phyloP scores from a whole-genome alignment of 108 stramenopile genomes.

The Mediolabrus comicus region DNA sequence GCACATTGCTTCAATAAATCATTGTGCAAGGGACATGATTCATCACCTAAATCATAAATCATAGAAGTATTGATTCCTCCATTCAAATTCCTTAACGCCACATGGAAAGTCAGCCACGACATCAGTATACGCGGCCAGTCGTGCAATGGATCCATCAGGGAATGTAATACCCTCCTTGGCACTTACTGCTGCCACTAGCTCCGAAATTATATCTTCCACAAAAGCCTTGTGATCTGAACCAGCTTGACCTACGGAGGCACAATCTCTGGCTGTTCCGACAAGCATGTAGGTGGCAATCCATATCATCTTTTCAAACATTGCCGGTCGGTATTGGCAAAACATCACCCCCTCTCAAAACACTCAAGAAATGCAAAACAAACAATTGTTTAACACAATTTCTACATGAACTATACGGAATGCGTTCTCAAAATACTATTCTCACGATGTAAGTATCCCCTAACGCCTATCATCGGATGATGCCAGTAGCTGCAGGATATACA shows the following conservation, averaged over 20 bases:
- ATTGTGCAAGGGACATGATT: constrained; percentile 72
- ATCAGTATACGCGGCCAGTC: constrained; percentile 88
- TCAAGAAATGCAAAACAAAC: too few relatives aligned
- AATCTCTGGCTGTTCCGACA: constrained; percentile 80
- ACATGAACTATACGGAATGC: too few relatives aligned
- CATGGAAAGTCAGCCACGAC: constrained; percentile 90
- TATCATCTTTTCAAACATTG: constrained; percentile 94
- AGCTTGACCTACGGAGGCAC: constrained; percentile 77
- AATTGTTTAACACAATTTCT: too few relatives aligned
- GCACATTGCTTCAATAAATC: constrained; percentile 60
- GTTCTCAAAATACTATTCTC: too few relatives aligned
- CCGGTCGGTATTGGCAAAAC: constrained; percentile 66
- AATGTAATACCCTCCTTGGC: constrained; percentile 68
- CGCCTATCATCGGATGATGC: constrained; percentile 16
- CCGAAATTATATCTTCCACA: constrained; percentile 61
- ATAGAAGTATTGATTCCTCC: constrained; percentile 88
- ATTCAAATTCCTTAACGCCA: constrained; percentile 93
- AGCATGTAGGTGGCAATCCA: constrained; percentile 94
- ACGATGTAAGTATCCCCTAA: background rate
- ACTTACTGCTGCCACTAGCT: constrained; percentile 63
- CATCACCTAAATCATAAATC: constrained; percentile 66
- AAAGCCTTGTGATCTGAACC: constrained; percentile 60
- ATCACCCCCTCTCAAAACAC: too few relatives aligned
- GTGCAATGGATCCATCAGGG: constrained; percentile 52
- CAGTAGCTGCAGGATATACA: constrained; percentile 38